These are phyloP conservation scores for Glycine soja DNA, from an alignment of 306 rosid genomes.

Conservation along the genomic window DNA sequence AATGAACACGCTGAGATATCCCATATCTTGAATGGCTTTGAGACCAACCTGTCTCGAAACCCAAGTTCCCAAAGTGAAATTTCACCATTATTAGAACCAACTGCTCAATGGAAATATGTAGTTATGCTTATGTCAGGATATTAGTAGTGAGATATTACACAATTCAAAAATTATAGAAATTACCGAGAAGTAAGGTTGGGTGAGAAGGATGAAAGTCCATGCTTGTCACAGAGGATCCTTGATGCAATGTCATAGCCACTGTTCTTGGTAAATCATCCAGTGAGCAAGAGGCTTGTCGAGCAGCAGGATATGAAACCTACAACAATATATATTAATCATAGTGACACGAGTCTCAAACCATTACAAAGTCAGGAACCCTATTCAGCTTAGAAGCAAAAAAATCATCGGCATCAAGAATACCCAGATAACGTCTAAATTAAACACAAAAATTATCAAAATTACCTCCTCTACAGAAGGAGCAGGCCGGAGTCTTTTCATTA, in stretches of 20 bases:
- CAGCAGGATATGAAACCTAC: conserved; percentile 73
- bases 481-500: conserved; percentile 73
- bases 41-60: conserved; percentile 69
- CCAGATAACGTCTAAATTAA: conserved; percentile 31
- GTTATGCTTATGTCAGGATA: conserved; percentile 24
- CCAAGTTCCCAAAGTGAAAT: conserved; percentile 83
- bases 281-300: conserved; percentile 78
- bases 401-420: conserved; percentile 16
- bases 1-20: conserved; percentile 60
- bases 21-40: conserved; percentile 85
- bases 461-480: conserved; percentile 83
- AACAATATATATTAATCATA: conserved; percentile 43
- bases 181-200: conserved; percentile 81
- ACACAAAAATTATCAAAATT: conserved; percentile 40
- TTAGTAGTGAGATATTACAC: conserved; percentile 32
- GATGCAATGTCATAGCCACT: conserved; percentile 73
- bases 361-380: conserved; percentile 9
- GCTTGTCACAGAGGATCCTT: conserved; percentile 88
- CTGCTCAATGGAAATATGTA: conserved; percentile 55
- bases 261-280: conserved; percentile 81
- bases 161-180: conserved; percentile 26
- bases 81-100: conserved; percentile 83
- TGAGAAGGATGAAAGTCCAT: conserved; percentile 95
- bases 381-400: conserved; percentile 30
- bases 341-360: conserved; percentile 37